Evolutionary conservation across 495 filamentous ascomycete genomes (phyloP).

Genomic region (Penicillium subrubescens): DNA sequence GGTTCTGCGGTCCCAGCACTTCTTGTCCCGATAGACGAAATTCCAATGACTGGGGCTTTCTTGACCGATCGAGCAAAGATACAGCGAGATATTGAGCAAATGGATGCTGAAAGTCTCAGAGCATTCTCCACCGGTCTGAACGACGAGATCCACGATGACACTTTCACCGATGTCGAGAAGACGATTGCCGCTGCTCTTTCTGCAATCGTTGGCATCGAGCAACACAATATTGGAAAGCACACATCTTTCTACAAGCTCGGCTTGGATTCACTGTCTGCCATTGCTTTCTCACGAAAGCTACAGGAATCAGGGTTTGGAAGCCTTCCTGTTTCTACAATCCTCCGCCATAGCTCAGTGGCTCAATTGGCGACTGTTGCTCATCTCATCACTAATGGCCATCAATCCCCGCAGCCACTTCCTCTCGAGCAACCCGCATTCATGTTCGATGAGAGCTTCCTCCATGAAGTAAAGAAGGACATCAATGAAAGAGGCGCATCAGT

Average conservation of each 20-base stretch:
- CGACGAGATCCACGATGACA: conserved; percentile 22
- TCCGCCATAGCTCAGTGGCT: conserved; percentile 61
- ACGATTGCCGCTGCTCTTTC: conserved; percentile 53
- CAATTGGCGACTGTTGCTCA: conserved; percentile 50
- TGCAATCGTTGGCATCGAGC: conserved; percentile 47
- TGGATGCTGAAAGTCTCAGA: conserved; percentile 27
- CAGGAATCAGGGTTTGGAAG: conserved; percentile 40
- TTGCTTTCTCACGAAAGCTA: conserved; percentile 60
- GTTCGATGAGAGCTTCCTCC: conserved; percentile 18
- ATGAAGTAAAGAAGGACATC: conserved; percentile 22
- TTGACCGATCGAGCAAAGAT: conserved; percentile 62
- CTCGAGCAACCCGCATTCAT: not conserved
- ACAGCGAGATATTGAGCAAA: conserved; percentile 26
- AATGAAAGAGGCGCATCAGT: conserved; percentile 36
- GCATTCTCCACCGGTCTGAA: conserved; percentile 23
- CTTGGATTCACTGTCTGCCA: conserved; percentile 80
- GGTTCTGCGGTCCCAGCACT: conserved; percentile 69
- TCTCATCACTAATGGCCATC: conserved; percentile 8
- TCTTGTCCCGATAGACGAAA: conserved; percentile 62
- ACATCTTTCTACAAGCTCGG: conserved; percentile 66
- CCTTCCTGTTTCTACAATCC: conserved; percentile 62
- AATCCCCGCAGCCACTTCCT: not conserved
- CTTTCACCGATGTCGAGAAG: conserved; percentile 40
- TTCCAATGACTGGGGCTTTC: conserved; percentile 65
- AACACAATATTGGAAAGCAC: conserved; percentile 44